Base-by-base conservation (phyloP, 2,329 filamentous ascomycete genomes). In the Colletotrichum tabaci region DNA sequence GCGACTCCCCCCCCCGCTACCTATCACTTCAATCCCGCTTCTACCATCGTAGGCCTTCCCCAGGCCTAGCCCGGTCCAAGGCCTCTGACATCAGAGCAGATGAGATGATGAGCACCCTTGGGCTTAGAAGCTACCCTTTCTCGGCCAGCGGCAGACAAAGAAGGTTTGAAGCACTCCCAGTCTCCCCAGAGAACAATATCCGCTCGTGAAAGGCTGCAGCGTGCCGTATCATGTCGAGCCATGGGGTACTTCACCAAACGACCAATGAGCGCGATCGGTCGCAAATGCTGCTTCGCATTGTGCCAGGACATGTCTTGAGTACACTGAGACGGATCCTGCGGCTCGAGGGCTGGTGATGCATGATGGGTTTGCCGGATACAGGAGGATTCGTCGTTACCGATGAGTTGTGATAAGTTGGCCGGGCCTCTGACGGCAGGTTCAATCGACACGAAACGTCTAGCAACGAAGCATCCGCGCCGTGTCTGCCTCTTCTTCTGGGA, bases 51-150 rank as follows among this genome's bases (percentile, higher is more conserved):
- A 55, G 30, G 62, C 40, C 62, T 46, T 55, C 13, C 44, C 56
- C 47, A 13, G 65, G 47, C 15, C 49, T 55, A 49, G 56, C 62
- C 40, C 62, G 42, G 15, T n/a, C 66, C 18, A 18, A 6, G 42
- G 44, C 16, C 38, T 64, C 42, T 68, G 66, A 65, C 56, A 70
- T 61, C 67, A 55, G 67, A 53, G 47, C 40, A 44, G 18, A 30
- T 38, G 16, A 52, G 60, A 64, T 38, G 46, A 53, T n/a, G 44
- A 52, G 30, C 44, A 50, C 44, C 44, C 23, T 46, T 47, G 35
- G n/a, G 18, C 2, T 13, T 21, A 40, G 7, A 15, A 21, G 30
- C 30, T 6, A 3, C 18, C 4, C 26, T 56, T 56, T n/a, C 53
- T 23, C n/a, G 15, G 30, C 35, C 53, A 40, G 21, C 53, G 30